These are phyloP conservation scores for Eleusine coracana DNA, from an alignment of 176 grass and related monocot genomes.

Conservation along the genomic window DNA sequence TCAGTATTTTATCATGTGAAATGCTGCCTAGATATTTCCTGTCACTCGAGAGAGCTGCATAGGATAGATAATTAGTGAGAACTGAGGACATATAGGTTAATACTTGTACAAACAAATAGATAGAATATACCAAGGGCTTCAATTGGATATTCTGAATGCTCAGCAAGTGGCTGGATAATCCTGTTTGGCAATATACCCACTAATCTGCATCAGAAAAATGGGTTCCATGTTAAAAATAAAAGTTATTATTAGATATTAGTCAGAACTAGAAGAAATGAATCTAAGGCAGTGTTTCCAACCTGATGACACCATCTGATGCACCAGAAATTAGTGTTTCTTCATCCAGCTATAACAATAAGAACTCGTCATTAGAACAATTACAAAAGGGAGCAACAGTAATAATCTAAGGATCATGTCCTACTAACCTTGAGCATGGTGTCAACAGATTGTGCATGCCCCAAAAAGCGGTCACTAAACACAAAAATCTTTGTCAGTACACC, in stretches of 20 bases:
- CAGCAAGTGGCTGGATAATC: constrained; percentile 89
- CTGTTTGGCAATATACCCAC: constrained; percentile 85
- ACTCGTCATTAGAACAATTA: not conserved
- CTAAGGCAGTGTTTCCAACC: constrained; percentile 50
- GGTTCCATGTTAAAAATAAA: not conserved
- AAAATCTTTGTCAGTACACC: constrained; percentile 32
- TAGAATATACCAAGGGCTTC: constrained; percentile 73
- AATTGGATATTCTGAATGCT: constrained; percentile 95
- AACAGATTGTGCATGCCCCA: constrained; percentile 84
- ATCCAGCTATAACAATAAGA: constrained; percentile 62
- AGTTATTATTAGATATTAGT: not conserved
- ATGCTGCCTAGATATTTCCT: constrained; percentile 82
- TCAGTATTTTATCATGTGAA: constrained; percentile 94
- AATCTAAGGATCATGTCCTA: not conserved
- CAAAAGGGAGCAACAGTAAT: not conserved
- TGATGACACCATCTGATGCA: constrained; percentile 85
- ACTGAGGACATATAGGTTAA: not conserved
- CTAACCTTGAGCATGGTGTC: constrained; percentile 92
- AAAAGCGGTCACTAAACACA: constrained; percentile 80
- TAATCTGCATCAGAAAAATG: constrained; percentile 55
- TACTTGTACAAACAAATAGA: not conserved
- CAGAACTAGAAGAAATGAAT: not conserved
- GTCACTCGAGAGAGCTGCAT: constrained; percentile 76
- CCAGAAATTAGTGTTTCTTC: constrained; percentile 92
- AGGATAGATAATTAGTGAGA: not conserved